Evolutionary conservation across 495 filamentous ascomycete genomes (phyloP).

Genomic region (Lasiosphaeris hirsuta): DNA sequence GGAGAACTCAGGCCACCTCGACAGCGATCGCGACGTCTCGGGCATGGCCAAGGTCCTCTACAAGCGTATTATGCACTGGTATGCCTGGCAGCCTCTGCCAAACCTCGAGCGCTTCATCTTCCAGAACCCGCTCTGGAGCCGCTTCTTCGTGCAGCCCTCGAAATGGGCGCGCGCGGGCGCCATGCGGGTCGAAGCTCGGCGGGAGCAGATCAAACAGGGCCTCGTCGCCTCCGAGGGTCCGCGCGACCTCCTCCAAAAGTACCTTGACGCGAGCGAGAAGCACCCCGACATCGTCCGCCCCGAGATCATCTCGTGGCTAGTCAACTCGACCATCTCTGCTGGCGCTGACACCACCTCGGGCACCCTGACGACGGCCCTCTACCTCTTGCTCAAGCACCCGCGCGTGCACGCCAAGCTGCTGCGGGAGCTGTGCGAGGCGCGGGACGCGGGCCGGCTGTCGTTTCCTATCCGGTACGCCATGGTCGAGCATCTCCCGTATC

Average conservation of each 20-base stretch:
- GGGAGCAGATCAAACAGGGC: conserved; percentile 1
- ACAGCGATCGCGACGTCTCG: conserved; percentile 20
- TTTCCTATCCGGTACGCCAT: conserved; percentile 18
- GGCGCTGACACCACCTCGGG: conserved; percentile 56
- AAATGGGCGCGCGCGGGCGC: conserved; percentile 17
- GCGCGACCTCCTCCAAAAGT: conserved; percentile 23
- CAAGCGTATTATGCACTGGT: conserved; percentile 27
- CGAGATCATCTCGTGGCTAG: conserved; percentile 34
- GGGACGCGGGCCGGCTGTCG: conserved; percentile 14
- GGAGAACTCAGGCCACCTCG: conserved; percentile 22
- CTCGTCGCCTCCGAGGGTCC: not conserved
- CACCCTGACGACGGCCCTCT: conserved; percentile 49
- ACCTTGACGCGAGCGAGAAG: conserved; percentile 22
- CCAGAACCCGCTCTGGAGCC: conserved; percentile 25
- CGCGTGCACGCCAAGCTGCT: conserved; percentile 38
- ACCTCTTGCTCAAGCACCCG: conserved; percentile 48
- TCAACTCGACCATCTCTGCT: conserved; percentile 49
- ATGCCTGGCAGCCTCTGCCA: conserved; percentile 24
- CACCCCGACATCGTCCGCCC: conserved; percentile 30
- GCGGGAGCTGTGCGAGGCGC: conserved; percentile 30
- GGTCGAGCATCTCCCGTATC: conserved; percentile 45
- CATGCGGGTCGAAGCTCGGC: conserved; percentile 16
- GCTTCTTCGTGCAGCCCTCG: conserved; percentile 10
- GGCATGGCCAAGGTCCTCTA: conserved; percentile 23
- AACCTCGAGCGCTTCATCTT: conserved; percentile 25